Percentiles rank a stretch among this genome's conserved stretches.
These are phyloP conservation scores for Ambrosiella beaveri DNA, from an alignment of 2,329 filamentous ascomycete genomes.

Conservation along the genomic window DNA sequence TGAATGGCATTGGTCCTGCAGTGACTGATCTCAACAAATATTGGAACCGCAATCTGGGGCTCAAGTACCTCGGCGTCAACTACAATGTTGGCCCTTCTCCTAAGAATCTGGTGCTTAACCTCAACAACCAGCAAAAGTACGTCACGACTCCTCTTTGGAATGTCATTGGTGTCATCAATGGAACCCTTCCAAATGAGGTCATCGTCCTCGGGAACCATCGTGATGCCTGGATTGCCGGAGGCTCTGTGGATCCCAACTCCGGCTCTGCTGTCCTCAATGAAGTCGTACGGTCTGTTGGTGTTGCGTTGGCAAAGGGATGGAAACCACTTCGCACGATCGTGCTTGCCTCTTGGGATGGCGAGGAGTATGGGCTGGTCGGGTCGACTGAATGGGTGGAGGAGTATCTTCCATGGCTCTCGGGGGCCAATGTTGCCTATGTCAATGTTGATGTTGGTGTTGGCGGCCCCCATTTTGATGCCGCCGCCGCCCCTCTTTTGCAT, in stretches of 20 bases:
- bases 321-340: slow-evolving; percentile 69
- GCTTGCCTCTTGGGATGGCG: slow-evolving; percentile 68
- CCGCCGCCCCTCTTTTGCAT: slow-evolving; percentile 61
- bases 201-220: slow-evolving; percentile 83
- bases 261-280: slow-evolving; percentile 68
- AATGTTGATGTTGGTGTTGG: slow-evolving; percentile 65
- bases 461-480: slow-evolving; percentile 45
- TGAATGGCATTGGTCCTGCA: slow-evolving; percentile 76
- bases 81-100: slow-evolving; percentile 79
- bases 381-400: slow-evolving; percentile 92
- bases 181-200: slow-evolving; percentile 67
- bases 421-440: slow-evolving; percentile 61
- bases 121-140: slow-evolving; percentile 67
- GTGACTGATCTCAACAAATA: slow-evolving; percentile 53
- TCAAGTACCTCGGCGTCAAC: slow-evolving; percentile 62
- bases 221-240: slow-evolving; percentile 79
- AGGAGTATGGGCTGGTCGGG: slow-evolving; percentile 74
- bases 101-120: slow-evolving; percentile 50
- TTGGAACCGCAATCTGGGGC: slow-evolving; percentile 54
- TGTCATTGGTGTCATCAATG: slow-evolving; percentile 83
- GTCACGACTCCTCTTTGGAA: slow-evolving; percentile 74
- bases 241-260: slow-evolving; percentile 66
- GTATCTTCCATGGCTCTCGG: slow-evolving; percentile 61
- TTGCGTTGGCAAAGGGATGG: slow-evolving; percentile 43
- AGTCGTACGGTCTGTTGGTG: slow-evolving; percentile 56